These are phyloP conservation scores for Pseudogymnoascus sp. DNA, from an alignment of 2,329 filamentous ascomycete species.

Conservation along the genomic window DNA sequence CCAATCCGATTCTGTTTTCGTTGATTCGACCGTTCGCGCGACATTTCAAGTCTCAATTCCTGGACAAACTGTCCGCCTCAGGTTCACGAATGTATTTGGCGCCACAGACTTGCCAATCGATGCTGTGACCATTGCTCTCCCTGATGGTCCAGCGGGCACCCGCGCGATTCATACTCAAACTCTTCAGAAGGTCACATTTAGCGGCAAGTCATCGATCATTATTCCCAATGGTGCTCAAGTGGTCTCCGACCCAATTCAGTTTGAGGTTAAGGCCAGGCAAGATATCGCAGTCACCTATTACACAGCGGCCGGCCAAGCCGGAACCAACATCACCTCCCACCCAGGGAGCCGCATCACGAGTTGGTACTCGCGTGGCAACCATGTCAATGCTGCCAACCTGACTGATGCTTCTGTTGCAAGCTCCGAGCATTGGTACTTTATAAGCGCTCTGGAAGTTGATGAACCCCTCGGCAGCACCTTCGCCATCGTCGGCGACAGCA, in stretches of 20 bases:
- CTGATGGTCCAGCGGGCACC: conserved; percentile 44
- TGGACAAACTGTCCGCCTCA: conserved; percentile 46
- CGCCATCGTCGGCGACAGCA: conserved; percentile 55
- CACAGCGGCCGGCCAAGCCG: conserved; percentile 45
- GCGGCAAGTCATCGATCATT: conserved; percentile 38
- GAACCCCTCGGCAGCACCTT: conserved; percentile 36
- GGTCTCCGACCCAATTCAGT: conserved; percentile 50
- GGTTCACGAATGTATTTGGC: conserved; percentile 55
- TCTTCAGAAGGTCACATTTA: conserved; percentile 45
- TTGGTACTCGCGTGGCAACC: conserved; percentile 46
- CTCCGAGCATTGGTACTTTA: conserved; percentile 48
- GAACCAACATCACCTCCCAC: conserved; percentile 49
- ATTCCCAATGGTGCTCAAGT: conserved; percentile 46
- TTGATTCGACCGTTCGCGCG: conserved; percentile 52
- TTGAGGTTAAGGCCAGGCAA: conserved; percentile 38
- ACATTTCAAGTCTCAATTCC: conserved; percentile 48
- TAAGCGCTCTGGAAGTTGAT: conserved; percentile 49
- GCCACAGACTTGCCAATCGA: conserved; percentile 48
- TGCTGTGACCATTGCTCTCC: conserved; percentile 45
- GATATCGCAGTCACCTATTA: conserved; percentile 51
- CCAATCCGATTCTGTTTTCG: conserved; percentile 42
- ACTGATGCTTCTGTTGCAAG: conserved; percentile 14
- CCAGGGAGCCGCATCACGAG: conserved; percentile 52
- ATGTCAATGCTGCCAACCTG: conserved; percentile 36
- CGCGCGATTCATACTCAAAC: conserved; percentile 40